Conservation (phyloP, 805 yeast genomes). For the Saccharomycopsis lassenensis region DNA sequence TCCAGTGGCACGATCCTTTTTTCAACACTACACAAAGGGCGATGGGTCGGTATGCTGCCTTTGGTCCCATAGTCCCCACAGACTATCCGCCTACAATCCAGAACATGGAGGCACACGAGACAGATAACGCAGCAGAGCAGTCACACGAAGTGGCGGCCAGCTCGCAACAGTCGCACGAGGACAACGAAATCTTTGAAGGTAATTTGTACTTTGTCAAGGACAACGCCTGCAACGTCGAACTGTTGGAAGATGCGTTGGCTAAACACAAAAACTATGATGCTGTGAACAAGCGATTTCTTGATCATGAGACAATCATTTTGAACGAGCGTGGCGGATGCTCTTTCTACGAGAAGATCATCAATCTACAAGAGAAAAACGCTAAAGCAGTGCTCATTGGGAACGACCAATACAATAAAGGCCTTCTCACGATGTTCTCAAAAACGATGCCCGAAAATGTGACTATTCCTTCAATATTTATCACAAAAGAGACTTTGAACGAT, state of each 20-base stretch:
- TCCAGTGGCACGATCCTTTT: conserved; percentile 11
- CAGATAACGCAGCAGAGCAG: too few relatives aligned
- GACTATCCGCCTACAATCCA: too few relatives aligned
- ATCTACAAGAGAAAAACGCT: conserved; percentile 36
- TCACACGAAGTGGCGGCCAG: too few relatives aligned
- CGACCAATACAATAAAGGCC: conserved; percentile 33
- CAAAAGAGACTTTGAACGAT: conserved; percentile 31
- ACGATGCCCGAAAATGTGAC: conserved; percentile 32
- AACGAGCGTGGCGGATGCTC: conserved; percentile 40
- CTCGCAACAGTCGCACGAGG: too few relatives aligned
- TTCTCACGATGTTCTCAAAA: conserved; percentile 45
- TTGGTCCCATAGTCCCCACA: conserved; percentile 14
- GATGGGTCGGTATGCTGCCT: conserved; percentile 16
- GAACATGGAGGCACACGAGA: background rate
- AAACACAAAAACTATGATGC: background rate
- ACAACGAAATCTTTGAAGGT: conserved; percentile 3
- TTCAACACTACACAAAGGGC: conserved; percentile 9
- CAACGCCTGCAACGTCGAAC: conserved; percentile 7
- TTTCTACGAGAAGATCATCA: conserved; percentile 40
- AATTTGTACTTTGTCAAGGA: conserved; percentile 4
- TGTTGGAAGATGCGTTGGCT: background rate
- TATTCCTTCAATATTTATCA: conserved; percentile 43
- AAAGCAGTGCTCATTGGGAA: conserved; percentile 47
- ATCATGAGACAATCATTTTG: conserved; percentile 7
- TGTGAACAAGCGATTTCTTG: background rate